A percentile compares a stretch with the other conserved stretches of the same genome.
Evolutionary conservation across 2,329 filamentous ascomycete genomes (phyloP).

Genomic region (Didymella glomerata): DNA sequence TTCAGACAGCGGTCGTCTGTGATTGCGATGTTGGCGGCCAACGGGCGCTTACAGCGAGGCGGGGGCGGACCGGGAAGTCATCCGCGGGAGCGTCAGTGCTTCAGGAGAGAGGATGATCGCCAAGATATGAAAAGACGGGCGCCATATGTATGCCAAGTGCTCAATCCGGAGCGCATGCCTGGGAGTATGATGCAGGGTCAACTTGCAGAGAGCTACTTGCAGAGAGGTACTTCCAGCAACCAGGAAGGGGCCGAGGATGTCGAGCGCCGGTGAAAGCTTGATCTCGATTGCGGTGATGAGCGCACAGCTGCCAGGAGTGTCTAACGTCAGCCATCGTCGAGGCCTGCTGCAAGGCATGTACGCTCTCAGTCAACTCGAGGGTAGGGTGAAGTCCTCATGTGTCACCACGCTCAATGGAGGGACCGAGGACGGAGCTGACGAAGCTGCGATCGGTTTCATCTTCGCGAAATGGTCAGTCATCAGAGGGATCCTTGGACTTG

Average conservation of each 20-base stretch:
- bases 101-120: slow-evolving; percentile 17
- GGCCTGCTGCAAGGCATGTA: neutral
- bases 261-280: neutral
- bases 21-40: neutral
- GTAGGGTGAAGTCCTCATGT: slow-evolving; percentile 2
- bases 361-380: neutral
- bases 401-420: slow-evolving; percentile 4
- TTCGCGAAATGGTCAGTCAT: neutral
- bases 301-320: neutral
- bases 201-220: slow-evolving; percentile 15
- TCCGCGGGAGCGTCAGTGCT: slow-evolving; percentile 20
- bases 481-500: slow-evolving; percentile 3
- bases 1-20: neutral
- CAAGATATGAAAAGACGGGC: slow-evolving; percentile 6
- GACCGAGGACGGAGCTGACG: neutral
- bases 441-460: neutral
- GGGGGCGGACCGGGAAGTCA: slow-evolving; percentile 7
- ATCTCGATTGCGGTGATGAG: neutral
- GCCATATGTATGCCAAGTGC: slow-evolving; percentile 16
- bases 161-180: slow-evolving; percentile 8
- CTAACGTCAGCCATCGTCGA: slow-evolving; percentile 10
- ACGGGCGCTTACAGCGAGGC: neutral
- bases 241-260: neutral
- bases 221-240: slow-evolving; percentile 10
- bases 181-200: slow-evolving; percentile 13